phyloP scores from a whole-genome alignment of 257 asterid genomes.

The Buddleja alternifolia region DNA sequence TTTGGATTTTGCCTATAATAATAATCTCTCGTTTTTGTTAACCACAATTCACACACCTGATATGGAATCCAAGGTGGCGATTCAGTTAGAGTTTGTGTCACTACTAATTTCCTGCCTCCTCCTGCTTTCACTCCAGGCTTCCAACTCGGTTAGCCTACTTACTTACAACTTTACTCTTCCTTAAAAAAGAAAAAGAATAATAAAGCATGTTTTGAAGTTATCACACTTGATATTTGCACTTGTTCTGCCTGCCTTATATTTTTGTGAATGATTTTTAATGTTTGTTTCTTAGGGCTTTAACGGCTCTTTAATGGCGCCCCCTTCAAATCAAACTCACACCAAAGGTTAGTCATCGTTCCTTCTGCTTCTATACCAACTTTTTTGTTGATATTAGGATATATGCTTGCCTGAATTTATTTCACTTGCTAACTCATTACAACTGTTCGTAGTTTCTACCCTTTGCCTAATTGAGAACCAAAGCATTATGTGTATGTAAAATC shows the following conservation, averaged over 20 bases:
- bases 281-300: conserved; percentile 34
- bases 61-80: conserved; percentile 34
- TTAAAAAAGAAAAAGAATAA: no score
- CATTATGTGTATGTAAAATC: neutral
- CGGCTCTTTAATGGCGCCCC: conserved; percentile 31
- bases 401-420: neutral
- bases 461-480: conserved; percentile 13
- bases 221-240: neutral
- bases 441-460: neutral
- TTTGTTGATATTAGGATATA: conserved; percentile 10
- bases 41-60: conserved; percentile 29
- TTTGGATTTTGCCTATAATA: conserved; percentile 20
- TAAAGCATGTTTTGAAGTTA: neutral
- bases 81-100: conserved; percentile 24
- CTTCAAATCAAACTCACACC: conserved; percentile 39
- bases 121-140: conserved; percentile 40
- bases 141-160: conserved; percentile 44
- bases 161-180: conserved; percentile 12
- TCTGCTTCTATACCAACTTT: conserved; percentile 3
- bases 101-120: conserved; percentile 41
- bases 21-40: neutral
- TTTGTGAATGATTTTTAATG: neutral
- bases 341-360: conserved; percentile 39
- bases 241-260: neutral
- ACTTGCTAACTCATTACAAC: neutral